Base-by-base conservation (phyloP, 164 flowering plant genomes). In the Malania oleifera region DNA sequence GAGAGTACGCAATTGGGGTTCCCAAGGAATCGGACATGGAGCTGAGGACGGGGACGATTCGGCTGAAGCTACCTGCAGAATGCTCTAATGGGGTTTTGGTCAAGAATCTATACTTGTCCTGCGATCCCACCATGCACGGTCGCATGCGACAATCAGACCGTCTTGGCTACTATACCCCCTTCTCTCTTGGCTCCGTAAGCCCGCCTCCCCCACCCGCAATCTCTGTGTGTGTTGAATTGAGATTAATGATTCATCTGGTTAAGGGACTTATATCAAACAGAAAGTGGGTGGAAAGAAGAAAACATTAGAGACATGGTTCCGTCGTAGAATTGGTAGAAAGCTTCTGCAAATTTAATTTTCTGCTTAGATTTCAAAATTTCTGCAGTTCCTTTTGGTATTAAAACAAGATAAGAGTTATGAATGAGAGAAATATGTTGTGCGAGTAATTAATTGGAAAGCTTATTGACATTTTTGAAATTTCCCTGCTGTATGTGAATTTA, bases 31-130 rank as follows among this genome's bases (percentile, higher is more conserved):
- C 50, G 13, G 50, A 46, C 50, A 46, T 46, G 50, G 25, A 46
- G 25, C 2, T 12, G 13, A 20, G 26, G 26, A 23, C 26, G 3
- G 50, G 12, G 5, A 0, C 26, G 13, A 20, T 20, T 12, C 10
- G 26, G 3, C 50, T 46, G 22, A 46, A 20, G 26, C 26, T 46
- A 13, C 50, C n/a, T n/a, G n/a, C 50, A 2, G 26, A 46, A 19
- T 11, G 50, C 13, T 46, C 50, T 26, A 20, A 20, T 7, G 50
- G 26, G 1, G 50, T 46, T 11, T 12, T 46, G 50, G 10, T 71
- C 39, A 71, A 66, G 70, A 71, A 71, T 34, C 75, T 66, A 20
- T 71, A 62, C 57, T 58, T 71, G 17, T 66, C 69, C 12, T 67
- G 74, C 47, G 74, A 71, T 26, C 64, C 74, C 6, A 66, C 37